phyloP scores from a whole-genome alignment of 108 stramenopile genomes.

The Asterionellopsis glacialis region DNA sequence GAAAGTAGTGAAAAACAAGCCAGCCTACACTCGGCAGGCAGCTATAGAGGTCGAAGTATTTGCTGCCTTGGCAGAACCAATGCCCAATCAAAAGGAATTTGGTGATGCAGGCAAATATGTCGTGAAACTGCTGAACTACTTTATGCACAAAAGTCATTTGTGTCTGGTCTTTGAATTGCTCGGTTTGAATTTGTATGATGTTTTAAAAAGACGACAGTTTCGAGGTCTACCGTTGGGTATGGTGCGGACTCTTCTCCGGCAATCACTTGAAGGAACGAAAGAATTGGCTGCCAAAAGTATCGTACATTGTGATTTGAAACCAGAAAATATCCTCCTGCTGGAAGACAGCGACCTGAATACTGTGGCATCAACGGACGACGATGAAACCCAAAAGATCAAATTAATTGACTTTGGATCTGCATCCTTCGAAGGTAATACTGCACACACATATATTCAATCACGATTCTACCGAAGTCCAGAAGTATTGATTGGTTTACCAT shows the following conservation, averaged over 20 bases:
- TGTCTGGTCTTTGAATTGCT: constrained; percentile 95
- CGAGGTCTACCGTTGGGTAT: constrained; percentile 84
- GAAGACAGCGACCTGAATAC: constrained; percentile 33
- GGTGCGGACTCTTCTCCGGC: constrained; percentile 66
- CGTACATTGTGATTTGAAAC: constrained; percentile 98
- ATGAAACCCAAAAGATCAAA: constrained; percentile 46
- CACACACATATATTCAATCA: constrained; percentile 96
- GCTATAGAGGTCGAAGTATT: constrained; percentile 91
- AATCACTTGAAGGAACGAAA: constrained; percentile 62
- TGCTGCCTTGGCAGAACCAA: constrained; percentile 30
- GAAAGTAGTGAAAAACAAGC: constrained; percentile 96
- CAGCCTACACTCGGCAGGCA: constrained; percentile 92
- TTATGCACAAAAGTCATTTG: constrained; percentile 86
- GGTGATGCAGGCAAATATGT: constrained; percentile 40
- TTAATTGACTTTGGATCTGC: constrained; percentile 98
- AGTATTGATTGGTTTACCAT: constrained; percentile 87
- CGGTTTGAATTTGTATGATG: constrained; percentile 89
- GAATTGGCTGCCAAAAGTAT: constrained; percentile 67
- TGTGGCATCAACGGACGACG: constrained; percentile 6
- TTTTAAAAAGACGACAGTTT: constrained; percentile 90
- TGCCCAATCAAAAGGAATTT: constrained; percentile 1
- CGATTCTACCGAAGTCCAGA: constrained; percentile 98
- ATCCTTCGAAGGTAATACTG: constrained; percentile 83
- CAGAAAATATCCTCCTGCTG: constrained; percentile 95
- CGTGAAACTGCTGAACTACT: constrained; percentile 82